Base-by-base conservation (phyloP, 2,329 filamentous ascomycete genomes). In the Rhytidhysteron rufulum region DNA sequence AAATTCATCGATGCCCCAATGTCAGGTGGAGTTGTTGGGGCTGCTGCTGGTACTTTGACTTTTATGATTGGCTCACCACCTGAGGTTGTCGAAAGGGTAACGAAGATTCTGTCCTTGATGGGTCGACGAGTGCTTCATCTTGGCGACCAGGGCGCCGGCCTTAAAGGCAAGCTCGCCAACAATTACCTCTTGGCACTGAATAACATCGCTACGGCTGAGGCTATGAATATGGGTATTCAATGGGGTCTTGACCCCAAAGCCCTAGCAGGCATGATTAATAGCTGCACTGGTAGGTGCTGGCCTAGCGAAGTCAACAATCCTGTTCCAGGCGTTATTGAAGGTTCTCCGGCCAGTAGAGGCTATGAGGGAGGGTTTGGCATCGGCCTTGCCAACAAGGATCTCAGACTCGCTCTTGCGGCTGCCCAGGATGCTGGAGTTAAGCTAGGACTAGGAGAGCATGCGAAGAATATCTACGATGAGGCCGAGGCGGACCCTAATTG, bases 281-380 rank as follows among this genome's bases (percentile, higher is more conserved):
- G 86, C 3, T 93, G 88, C 53, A 96, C 91, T 0, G 93, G 93
- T n/a, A 80, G 77, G 50, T 97, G 90, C 74, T 98, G 93, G 93
- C 89, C 91, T 1, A 93, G 85, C 55, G 90, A 96, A 68, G 74
- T 95, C 47, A 98, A 98, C 69, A 97, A 97, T 61, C 93, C 93
- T 0, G 89, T 97, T 3, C 82, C 82, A 9, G 90, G 89, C 11
- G 89, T 96, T 0, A 76, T 91, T 17, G 81, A 84, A 45, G 79
- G 77, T 1, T 79, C 88, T 2, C 89, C 91, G 0, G 85, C 89
- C 0, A 79, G 75, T 40, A 75, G 85, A 41, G 89, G 85, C 39
- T 98, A 75, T 42, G 67, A 70, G 17, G 72, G 72, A 16, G 72
- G 72, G 0, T 75, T 75, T 46, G 72, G 72, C 4, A 65, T 72